Percentiles rank a stretch among this genome's conserved stretches.
Evolutionary conservation across 2,329 filamentous ascomycete genomes (phyloP).

Genomic region (Biscogniauxia sp.): DNA sequence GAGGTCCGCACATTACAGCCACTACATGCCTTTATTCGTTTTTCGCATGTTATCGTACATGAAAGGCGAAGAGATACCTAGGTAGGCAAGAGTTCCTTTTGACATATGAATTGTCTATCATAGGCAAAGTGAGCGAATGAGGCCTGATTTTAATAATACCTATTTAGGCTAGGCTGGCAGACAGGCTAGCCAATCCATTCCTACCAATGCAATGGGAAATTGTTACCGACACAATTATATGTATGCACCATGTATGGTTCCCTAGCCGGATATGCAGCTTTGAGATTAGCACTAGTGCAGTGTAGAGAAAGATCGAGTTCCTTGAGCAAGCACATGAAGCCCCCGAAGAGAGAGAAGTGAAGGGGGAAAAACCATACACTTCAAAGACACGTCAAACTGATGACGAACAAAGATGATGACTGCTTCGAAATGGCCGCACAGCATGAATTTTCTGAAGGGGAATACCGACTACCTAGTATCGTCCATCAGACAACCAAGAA

Average conservation of each 20-base stretch:
- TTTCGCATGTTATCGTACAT: too few species aligned
- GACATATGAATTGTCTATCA: background rate
- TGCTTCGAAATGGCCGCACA: background rate
- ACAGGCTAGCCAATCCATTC: background rate
- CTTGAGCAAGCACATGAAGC: background rate
- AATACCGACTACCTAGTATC: background rate
- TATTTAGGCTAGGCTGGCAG: background rate
- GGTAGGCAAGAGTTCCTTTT: too few species aligned
- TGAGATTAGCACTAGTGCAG: background rate
- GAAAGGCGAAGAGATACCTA: too few species aligned
- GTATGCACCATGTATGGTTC: background rate
- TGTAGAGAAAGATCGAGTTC: background rate
- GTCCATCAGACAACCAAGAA: background rate
- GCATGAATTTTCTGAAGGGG: background rate
- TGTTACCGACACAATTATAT: background rate
- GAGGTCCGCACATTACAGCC: too few species aligned
- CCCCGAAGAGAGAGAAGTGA: background rate
- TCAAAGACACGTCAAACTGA: background rate
- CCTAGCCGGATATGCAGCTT: conserved; percentile 2
- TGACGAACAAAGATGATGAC: background rate
- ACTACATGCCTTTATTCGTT: too few species aligned
- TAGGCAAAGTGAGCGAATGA: background rate
- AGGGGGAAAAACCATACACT: background rate
- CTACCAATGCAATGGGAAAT: background rate
- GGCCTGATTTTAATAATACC: background rate